Evolutionary conservation across 2,329 filamentous ascomycete species (phyloP), one percentile per base, ranked within the genome.

Genomic region (Xylaria digitata): DNA sequence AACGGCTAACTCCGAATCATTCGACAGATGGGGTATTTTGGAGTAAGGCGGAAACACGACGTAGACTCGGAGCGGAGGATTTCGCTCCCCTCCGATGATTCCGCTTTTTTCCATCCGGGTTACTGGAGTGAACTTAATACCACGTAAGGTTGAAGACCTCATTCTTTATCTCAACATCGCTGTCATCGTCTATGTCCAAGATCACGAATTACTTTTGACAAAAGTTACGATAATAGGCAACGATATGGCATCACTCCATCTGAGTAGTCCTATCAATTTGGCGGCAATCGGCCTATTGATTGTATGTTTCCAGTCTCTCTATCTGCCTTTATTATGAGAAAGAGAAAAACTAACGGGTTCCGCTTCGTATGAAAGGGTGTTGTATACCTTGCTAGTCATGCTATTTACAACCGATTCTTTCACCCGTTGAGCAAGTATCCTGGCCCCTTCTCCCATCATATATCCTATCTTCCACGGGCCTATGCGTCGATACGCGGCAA

Each of bases 361-460:
- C 23, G 9, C 17, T 23, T 6, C 19, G 6, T 48, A 1, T n/a
- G 6, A 48, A 48, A 48, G 45, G n/a, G n/a, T 48, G 45, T 48
- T 21, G 2, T 19, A 48, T 48, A 21, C 21, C n/a, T 48, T 19
- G 19, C 19, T 11, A 8, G 45, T 65, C 63, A 43, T 59, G 49
- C 59, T 34, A 42, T 75, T 45, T 74, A 75, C 59, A 72, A 73
- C 26, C 50, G 76, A 15, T 74, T 71, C 60, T 61, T 77, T 23
- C 72, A 74, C 34, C 75, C 75, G 1, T 68, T 77, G 21, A 65
- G 69, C 13, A 30, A 40, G 7, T 74, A 63, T 23, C 75, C 75
- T 1, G 75, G 75, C 0, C 76, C 75, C 32, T 76, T 6, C 66
- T 70, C 4, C 69, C 70, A 70, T 59, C 69, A 68, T 46, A 61